These are phyloP conservation scores for Puccinia triticina DNA, from an alignment of 1,284 basidiomycete genomes.

Conservation along the genomic window DNA sequence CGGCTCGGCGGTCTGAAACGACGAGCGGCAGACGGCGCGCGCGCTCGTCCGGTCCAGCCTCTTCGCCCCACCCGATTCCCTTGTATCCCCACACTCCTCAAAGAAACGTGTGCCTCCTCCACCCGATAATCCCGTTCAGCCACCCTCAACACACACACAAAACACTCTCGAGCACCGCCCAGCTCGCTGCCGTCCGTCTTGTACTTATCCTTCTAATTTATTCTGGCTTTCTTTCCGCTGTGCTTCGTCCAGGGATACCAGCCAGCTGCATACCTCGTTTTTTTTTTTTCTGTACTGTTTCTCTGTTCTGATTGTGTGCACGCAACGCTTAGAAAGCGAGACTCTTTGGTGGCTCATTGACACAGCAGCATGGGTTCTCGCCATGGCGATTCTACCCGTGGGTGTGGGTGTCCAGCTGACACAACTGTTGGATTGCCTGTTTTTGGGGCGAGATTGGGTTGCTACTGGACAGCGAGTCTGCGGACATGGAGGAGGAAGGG, in stretches of 20 bases:
- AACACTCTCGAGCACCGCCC: background rate
- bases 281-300: background rate
- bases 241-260: background rate
- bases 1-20: slow-evolving; percentile 32
- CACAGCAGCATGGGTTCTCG: too few species aligned
- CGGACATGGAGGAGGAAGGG: slow-evolving; percentile 15
- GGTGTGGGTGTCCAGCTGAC: background rate
- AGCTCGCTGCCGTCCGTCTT: background rate
- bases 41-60: background rate
- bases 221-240: background rate
- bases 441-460: too few species aligned
- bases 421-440: background rate
- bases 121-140: too few species aligned
- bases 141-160: too few species aligned
- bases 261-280: background rate
- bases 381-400: too few species aligned
- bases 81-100: too few species aligned
- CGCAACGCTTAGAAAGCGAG: background rate
- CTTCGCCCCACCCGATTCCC: too few species aligned
- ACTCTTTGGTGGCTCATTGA: too few species aligned
- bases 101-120: too few species aligned
- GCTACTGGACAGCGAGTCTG: background rate
- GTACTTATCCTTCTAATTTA: background rate
- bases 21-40: background rate
- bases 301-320: background rate